Base-by-base conservation (phyloP, 2,329 filamentous ascomycete genomes). In the Colletotrichum cuscutae region DNA sequence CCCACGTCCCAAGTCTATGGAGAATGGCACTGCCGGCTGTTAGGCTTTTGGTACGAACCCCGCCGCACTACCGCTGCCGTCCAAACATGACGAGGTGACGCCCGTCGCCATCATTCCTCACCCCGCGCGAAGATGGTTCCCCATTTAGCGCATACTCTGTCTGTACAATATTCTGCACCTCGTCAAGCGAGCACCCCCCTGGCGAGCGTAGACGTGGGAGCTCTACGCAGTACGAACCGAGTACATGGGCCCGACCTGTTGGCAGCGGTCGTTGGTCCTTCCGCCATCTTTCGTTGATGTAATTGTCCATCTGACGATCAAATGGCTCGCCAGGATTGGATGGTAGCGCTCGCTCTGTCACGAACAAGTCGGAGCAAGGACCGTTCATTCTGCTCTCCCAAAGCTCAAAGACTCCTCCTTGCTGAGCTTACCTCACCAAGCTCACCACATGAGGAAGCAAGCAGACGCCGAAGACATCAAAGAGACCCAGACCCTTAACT, bases 51-150 rank as follows among this genome's bases (percentile, higher is more conserved):
- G 52, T 68, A 49, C 42, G 15, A 8, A 46, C 19, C 46, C 54
- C 8, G 2, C 19, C 28, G n/a, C 13, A 11, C 13, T 15, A 35
- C 22, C 3, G 28, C 42, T 22, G 32, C 49, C 54, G 49, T 66
- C 54, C 62, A 71, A 37, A 24, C 62, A 60, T 66, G 54, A 52
- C 63, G 64, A 30, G 59, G 37, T 63, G 46, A 63, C 46, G 60
- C 28, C 49, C 46, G 26, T 64, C 11, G 58, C 65, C 64, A 64
- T 64, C 53, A 61, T 67, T 24, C 53, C 35, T 54, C 37, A 59
- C 65, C 69, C 59, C 24, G 24, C 53, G 37, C 37, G 37, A 19
- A 63, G 53, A 61, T 13, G 35, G 24, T 15, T 49, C 37, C 15
- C 19, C 46, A 8, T 49, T 4, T 64, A 46, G 24, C 32, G 52